Conservation (phyloP, 2,329 filamentous ascomycete species). For the Fusarium beomiforme region DNA sequence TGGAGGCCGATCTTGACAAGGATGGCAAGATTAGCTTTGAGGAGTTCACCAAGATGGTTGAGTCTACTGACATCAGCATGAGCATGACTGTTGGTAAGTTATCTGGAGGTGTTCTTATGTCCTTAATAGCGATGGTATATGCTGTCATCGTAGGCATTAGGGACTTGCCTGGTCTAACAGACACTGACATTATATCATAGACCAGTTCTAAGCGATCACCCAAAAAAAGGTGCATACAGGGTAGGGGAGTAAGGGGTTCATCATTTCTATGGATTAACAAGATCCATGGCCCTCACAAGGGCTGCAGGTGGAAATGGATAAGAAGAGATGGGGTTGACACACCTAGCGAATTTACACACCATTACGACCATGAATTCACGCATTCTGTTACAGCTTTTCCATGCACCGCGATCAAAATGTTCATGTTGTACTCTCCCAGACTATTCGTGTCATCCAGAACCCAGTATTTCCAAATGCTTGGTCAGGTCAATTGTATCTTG, state of each 20-base stretch:
- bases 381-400: constrained; percentile 24
- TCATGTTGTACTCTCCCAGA: not conserved
- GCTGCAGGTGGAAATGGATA: constrained; percentile 5
- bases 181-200: constrained; percentile 25
- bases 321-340: constrained; percentile 11
- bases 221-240: not conserved
- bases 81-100: constrained; percentile 76
- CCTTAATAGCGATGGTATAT: no score
- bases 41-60: constrained; percentile 99
- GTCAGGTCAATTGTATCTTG: not conserved
- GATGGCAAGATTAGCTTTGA: constrained; percentile 99
- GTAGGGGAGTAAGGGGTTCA: not conserved
- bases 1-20: constrained; percentile 96
- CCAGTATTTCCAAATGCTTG: not conserved
- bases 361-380: constrained; percentile 42
- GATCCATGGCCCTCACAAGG: not conserved
- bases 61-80: constrained; percentile 85
- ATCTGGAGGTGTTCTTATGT: not conserved
- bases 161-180: not conserved
- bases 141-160: not conserved
- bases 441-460: not conserved
- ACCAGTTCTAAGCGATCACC: constrained; percentile 35
- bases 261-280: not conserved
- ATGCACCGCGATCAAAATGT: not conserved
- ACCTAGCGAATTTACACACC: constrained; percentile 40